Percentiles rank a stretch among this genome's conserved stretches.
These are phyloP conservation scores for Linum tenue DNA, from an alignment of 345 rosid genomes.

Conservation along the genomic window DNA sequence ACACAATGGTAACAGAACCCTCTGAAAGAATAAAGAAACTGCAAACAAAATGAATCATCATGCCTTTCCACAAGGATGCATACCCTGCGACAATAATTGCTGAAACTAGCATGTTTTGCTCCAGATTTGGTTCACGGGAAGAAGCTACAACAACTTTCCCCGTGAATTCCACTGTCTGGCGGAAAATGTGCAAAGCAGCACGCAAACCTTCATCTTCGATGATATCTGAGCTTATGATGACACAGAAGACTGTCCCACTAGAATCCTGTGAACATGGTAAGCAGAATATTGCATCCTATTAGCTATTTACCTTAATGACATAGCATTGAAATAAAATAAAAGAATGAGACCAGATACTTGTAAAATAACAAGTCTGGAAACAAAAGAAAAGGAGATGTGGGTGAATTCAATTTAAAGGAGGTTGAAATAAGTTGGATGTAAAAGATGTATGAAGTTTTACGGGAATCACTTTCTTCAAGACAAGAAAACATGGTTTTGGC, in stretches of 20 bases:
- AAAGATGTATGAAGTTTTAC: not conserved
- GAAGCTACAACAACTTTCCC: conserved; percentile 50
- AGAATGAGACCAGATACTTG: not conserved
- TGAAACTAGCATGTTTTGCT: conserved; percentile 47
- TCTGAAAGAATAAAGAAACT: not conserved
- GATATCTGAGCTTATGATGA: conserved; percentile 46
- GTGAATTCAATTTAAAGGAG: not conserved
- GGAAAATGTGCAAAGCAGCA: conserved; percentile 50
- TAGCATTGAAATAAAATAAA: too few relatives aligned
- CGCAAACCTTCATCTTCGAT: conserved; percentile 33
- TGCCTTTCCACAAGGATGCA: conserved; percentile 15
- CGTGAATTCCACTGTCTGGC: conserved; percentile 44
- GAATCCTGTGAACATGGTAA: conserved; percentile 35
- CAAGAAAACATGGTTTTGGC: not conserved
- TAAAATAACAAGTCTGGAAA: too few relatives aligned
- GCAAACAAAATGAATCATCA: not conserved
- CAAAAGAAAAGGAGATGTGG: not conserved
- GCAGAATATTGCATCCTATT: not conserved
- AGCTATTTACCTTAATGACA: not conserved
- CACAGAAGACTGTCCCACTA: conserved; percentile 50
- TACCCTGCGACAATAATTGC: conserved; percentile 63
- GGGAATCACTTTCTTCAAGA: not conserved
- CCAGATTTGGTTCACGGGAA: conserved; percentile 58
- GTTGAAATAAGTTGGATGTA: not conserved
- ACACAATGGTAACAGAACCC: not conserved